Evolutionary conservation across 164 flowering plant genomes (phyloP).

Genomic region (Vitis labrusca): DNA sequence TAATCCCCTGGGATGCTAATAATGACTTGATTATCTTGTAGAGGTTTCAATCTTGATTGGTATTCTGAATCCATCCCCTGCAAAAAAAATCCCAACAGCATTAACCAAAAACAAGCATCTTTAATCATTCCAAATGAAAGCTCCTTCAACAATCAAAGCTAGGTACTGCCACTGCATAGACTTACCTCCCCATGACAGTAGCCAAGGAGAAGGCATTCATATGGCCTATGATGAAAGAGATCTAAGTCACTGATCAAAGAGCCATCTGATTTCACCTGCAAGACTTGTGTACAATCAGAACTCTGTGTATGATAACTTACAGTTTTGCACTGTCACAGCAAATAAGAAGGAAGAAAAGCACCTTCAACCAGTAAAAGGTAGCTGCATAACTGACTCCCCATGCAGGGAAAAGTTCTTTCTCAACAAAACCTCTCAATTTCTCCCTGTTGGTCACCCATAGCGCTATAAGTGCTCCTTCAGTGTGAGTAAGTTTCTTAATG

Average conservation of each 20-base stretch:
- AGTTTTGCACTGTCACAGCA: not conserved
- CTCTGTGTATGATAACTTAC: not conserved
- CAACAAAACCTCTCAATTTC: conserved; percentile 73
- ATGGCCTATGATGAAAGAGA: conserved; percentile 90
- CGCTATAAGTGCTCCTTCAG: conserved; percentile 81
- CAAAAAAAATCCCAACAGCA: conserved; percentile 12
- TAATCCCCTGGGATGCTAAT: conserved; percentile 90
- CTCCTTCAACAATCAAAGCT: not conserved
- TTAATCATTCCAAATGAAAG: not conserved
- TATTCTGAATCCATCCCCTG: conserved; percentile 37
- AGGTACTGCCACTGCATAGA: not conserved
- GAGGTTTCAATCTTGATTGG: conserved; percentile 12
- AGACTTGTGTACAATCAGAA: not conserved
- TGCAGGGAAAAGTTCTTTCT: conserved; percentile 76
- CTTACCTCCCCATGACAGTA: conserved; percentile 55
- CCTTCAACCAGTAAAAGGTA: conserved; percentile 86
- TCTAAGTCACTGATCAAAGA: conserved; percentile 78
- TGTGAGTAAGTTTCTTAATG: conserved; percentile 69
- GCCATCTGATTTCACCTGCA: conserved; percentile 82
- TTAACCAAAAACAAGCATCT: not conserved
- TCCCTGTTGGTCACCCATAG: conserved; percentile 97
- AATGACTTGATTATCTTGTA: conserved; percentile 56
- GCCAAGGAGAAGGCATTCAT: conserved; percentile 88
- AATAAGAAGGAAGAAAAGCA: conserved; percentile 9
- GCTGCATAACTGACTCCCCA: conserved; percentile 77